These are phyloP conservation scores for Aristolochia californica DNA, from an alignment of 164 flowering plant genomes.

Conservation along the genomic window DNA sequence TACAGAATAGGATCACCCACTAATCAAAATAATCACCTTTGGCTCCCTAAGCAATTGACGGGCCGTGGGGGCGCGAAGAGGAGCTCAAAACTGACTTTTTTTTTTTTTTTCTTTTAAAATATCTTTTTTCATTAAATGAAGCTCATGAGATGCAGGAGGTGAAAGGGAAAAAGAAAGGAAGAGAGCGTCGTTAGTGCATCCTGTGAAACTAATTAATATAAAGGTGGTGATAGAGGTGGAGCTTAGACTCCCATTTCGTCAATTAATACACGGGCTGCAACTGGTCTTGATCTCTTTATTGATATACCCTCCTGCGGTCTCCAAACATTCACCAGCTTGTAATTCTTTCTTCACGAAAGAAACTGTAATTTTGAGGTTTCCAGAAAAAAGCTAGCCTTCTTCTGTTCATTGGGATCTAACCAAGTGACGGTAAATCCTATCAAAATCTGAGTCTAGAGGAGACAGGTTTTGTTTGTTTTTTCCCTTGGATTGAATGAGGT, in stretches of 20 bases:
- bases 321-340: not conserved
- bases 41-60: too few species aligned
- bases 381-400: too few species aligned
- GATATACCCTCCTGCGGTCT: not conserved
- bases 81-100: too few species aligned
- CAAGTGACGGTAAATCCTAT: not conserved
- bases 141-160: slow-evolving; percentile 7
- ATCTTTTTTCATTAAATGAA: slow-evolving; percentile 4
- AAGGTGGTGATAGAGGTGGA: slow-evolving; percentile 2
- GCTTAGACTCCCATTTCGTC: slow-evolving; percentile 1
- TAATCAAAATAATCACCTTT: too few species aligned
- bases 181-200: slow-evolving; percentile 4
- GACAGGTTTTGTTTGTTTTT: not conserved
- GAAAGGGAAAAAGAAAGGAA: not conserved
- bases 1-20: too few species aligned
- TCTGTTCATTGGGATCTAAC: not conserved
- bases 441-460: not conserved
- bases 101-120: too few species aligned
- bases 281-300: not conserved
- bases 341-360: too few species aligned
- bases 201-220: slow-evolving; percentile 9
- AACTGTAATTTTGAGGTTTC: too few species aligned
- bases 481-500: not conserved
- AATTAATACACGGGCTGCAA: slow-evolving; percentile 6
- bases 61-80: too few species aligned